phyloP scores from a whole-genome alignment of 108 stramenopile genomes.

The Epipyxis sp. region DNA sequence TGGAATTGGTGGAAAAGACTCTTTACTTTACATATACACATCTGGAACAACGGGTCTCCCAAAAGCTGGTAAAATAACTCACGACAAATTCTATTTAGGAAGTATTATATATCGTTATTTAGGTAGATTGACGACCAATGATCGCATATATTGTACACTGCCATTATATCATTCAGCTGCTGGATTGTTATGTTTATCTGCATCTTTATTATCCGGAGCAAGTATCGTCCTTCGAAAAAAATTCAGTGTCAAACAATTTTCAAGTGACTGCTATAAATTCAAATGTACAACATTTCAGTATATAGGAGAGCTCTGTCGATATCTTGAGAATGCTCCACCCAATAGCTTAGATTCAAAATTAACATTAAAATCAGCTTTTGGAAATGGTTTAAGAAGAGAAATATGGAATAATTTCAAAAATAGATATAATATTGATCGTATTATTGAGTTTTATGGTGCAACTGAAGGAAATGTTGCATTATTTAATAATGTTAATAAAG shows the following conservation, averaged over 20 bases:
- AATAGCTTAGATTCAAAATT: conserved; percentile 30
- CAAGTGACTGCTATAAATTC: conserved; percentile 44
- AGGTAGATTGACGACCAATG: neutral
- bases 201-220: conserved; percentile 33
- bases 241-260: conserved; percentile 49
- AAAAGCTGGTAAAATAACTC: conserved; percentile 51
- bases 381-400: conserved; percentile 61
- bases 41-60: conserved; percentile 57
- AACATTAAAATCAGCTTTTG: conserved; percentile 50
- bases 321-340: conserved; percentile 25
- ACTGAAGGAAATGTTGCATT: conserved; percentile 56
- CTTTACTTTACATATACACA: conserved; percentile 38
- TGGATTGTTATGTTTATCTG: conserved; percentile 46
- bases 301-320: conserved; percentile 61
- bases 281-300: conserved; percentile 54
- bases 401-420: conserved; percentile 51
- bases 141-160: conserved; percentile 51
- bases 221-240: conserved; percentile 46
- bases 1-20: conserved; percentile 6
- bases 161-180: conserved; percentile 60
- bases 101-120: neutral
- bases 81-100: conserved; percentile 34
- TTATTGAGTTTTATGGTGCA: conserved; percentile 59
- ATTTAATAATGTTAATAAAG: conserved; percentile 24
- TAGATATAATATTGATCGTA: conserved; percentile 42